Percentiles rank a stretch among this genome's conserved stretches.
Conservation (phyloP, 2,329 filamentous ascomycete genomes). For the Trichoderma sp. region DNA sequence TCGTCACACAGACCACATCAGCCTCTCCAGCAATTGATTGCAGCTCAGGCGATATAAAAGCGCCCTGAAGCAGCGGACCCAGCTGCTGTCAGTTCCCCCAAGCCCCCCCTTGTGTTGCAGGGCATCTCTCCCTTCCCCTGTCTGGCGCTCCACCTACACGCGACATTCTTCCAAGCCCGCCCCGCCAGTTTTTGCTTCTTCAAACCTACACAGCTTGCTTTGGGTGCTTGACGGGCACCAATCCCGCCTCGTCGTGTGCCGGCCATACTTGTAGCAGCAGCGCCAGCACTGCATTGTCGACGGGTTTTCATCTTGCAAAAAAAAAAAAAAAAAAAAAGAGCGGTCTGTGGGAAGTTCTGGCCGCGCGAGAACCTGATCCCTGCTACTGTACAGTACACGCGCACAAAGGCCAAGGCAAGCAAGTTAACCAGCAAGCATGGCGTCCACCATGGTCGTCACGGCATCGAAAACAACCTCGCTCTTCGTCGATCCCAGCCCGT, state of each 20-base stretch:
- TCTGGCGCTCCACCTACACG: conserved; percentile 8
- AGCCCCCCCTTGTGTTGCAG: neutral
- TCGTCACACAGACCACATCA: conserved; percentile 4
- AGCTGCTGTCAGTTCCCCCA: conserved; percentile 6
- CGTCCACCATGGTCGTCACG: conserved; percentile 33
- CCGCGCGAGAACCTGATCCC: neutral
- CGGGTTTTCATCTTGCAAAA: neutral
- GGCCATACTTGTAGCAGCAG: neutral
- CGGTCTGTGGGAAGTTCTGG: neutral
- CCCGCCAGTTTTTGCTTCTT: conserved; percentile 8
- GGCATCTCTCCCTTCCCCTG: conserved; percentile 10
- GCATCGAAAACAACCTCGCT: conserved; percentile 23
- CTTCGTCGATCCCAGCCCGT: conserved; percentile 27
- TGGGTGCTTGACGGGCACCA: neutral
- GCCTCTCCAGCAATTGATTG: neutral
- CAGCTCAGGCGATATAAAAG: neutral
- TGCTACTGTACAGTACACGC: neutral
- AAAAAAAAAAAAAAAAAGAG: neutral
- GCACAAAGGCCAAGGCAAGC: neutral
- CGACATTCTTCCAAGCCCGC: conserved; percentile 10
- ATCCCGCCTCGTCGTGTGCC: neutral
- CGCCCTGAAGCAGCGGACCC: conserved; percentile 10
- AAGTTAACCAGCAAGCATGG: conserved; percentile 18
- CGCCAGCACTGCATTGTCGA: neutral
- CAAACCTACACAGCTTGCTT: neutral